A percentile compares a stretch with the other conserved stretches of the same genome.
Conservation (phyloP, 164 flowering plant genomes). For the Taxillus chinensis region DNA sequence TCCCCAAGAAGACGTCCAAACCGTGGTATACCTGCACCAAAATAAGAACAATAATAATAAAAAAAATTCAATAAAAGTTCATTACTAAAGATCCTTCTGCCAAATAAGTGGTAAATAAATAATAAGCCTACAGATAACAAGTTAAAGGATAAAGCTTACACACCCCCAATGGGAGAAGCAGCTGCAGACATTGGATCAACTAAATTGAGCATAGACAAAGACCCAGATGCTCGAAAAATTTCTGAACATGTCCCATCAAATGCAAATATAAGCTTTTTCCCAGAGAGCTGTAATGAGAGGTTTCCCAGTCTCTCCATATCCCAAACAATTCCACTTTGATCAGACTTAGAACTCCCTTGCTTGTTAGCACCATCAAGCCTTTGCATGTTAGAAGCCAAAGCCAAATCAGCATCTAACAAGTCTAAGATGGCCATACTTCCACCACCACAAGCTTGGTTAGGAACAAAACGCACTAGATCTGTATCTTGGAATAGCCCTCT, state of each 20-base stretch:
- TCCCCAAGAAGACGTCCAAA: conserved; percentile 96
- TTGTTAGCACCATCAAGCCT: conserved; percentile 52
- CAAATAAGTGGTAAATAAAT: too few relatives aligned
- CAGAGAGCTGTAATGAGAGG: conserved; percentile 78
- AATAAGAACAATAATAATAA: background rate
- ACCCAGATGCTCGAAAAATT: conserved; percentile 58
- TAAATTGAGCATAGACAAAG: conserved; percentile 75
- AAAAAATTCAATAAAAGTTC: too few relatives aligned
- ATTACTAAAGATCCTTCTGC: too few relatives aligned
- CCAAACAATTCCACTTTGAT: conserved; percentile 98
- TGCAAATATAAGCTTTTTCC: conserved; percentile 95
- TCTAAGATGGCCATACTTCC: conserved; percentile 97
- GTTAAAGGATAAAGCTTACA: conserved; percentile 9
- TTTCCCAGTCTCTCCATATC: conserved; percentile 77
- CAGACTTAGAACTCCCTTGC: conserved; percentile 49
- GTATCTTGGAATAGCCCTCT: conserved; percentile 95
- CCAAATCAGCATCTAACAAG: conserved; percentile 68
- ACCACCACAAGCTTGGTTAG: conserved; percentile 97
- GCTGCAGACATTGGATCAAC: conserved; percentile 98
- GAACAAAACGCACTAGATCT: conserved; percentile 82
- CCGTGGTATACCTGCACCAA: conserved; percentile 81
- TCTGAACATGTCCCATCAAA: conserved; percentile 95
- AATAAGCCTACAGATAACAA: background rate
- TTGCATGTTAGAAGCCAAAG: conserved; percentile 48
- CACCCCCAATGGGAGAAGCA: conserved; percentile 99